phyloP scores from a whole-genome alignment of 176 grass and related monocot genomes.

The Stipa capillata region DNA sequence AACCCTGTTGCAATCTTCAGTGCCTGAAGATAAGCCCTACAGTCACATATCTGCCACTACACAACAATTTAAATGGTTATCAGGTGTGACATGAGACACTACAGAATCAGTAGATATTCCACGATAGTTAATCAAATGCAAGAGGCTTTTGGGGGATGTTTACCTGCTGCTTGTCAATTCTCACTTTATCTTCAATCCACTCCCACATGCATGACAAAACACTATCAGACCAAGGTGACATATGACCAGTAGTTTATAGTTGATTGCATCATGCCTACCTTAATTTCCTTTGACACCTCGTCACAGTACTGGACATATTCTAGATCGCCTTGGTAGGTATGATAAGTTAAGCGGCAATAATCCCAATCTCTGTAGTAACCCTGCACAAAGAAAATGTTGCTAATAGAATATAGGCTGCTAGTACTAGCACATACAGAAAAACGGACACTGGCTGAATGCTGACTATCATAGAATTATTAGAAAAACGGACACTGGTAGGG shows the following conservation, averaged over 20 bases:
- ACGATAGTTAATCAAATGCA: background rate
- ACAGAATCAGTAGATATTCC: background rate
- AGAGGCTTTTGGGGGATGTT: background rate
- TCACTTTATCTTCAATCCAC: background rate
- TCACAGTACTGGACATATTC: slow-evolving; percentile 4
- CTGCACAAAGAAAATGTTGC: background rate
- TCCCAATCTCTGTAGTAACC: background rate
- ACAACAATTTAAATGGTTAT: background rate
- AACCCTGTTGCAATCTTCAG: background rate
- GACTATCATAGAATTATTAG: background rate
- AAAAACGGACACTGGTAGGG: background rate
- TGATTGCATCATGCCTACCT: background rate
- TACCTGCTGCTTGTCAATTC: background rate
- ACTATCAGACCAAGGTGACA: background rate
- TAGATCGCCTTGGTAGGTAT: background rate
- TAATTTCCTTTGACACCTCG: background rate
- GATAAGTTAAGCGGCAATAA: background rate
- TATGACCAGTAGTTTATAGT: background rate
- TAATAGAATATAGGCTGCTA: background rate
- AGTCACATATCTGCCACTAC: background rate
- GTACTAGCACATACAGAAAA: background rate
- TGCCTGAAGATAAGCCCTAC: background rate
- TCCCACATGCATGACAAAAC: slow-evolving; percentile 2
- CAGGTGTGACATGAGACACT: background rate
- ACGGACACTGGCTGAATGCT: background rate